Evolutionary conservation across 148 eudicot species (phyloP), one percentile per base, ranked within the genome.

Genomic region (Bassia scoparia): DNA sequence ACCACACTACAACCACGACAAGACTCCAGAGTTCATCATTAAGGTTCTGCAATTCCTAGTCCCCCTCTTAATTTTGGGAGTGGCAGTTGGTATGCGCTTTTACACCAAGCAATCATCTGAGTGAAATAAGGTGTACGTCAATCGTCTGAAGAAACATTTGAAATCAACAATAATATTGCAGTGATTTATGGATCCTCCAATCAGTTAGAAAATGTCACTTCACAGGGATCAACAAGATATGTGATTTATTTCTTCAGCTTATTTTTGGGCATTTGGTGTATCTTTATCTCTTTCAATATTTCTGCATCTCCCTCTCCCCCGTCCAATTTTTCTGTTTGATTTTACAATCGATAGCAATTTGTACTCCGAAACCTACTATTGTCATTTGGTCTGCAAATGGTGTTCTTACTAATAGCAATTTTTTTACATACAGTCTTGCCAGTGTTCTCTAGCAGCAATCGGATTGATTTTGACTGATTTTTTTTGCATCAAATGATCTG

Each of bases 41-140:
- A 93, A 82, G 87, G 77, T 93, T 70, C 90, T 93, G 72, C 98
- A 87, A 80, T 89, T 90, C 86, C 86, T 93, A 18, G 90, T 93
- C 50, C 98, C 98, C 58, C 82, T 90, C 52, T 44, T 86, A 49
- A 87, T 93, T 30, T 79, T 93, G 79, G 92, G 85, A 21, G 76
- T 87, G 46, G 98, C 97, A 68, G 68, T 93, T 14, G 97, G 84
- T 46, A 71, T 93, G 73, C 92, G 90, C 68, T 81, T 89, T 76
- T 93, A 89, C 75, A 85, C 90, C 62, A 86, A 80, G 63, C 68
- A 64, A 64, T 70, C 89, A 84, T 83, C 94, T 33, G 72, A 81
- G 8, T 84, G 79, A 81, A 33, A 43, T 1, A 26, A 65, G 65
- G 23, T 6, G 14, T 9, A 15, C 44, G 3, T n/a, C n/a, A n/a